Evolutionary conservation across 2,329 filamentous ascomycete species (phyloP), one percentile per base, ranked within the genome.

Genomic region (Scytalidium lignicola): DNA sequence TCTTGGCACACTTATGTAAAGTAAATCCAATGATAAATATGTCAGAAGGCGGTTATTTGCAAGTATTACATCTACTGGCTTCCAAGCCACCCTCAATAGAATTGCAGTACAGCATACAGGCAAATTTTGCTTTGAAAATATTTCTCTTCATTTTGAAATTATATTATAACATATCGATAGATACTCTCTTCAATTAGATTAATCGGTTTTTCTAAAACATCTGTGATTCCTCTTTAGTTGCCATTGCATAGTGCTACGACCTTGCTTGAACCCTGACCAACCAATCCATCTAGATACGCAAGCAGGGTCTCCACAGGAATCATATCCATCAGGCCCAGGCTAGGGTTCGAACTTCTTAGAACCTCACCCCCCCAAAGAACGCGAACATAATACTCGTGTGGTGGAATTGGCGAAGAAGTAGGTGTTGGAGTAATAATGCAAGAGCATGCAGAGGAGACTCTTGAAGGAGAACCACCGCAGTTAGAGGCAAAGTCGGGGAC

Each of bases 331-430:
- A 66, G 49, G 0, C 85, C 86, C n/a, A 93, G 68, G 20, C 65
- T 75, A 1, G 87, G 86, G 59, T 80, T 83, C 9, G 83, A 86
- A 41, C 85, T 90, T 48, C 65, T 71, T 51, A 93, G 62, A 1
- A 85, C 74, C 63, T 78, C 70, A 0, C 88, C 88, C 37, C 83
- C 76, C 72, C 85, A 92, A 1, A 93, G 68, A 0, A 92, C 81
- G 6, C 88, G 74, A 1, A 90, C 64, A 55, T 76, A 87, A 54
- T 72, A 74, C 0, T 57, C 62, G 41, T 44, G 57, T n/a, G 29
- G 54, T 32, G 42, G 22, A 19, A 58, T 48, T 12, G 54, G 43
- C 5, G 46, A 37, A 2, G 51, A 42, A 10, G 51, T 50, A 2
- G 51, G 28, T 40, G 53, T 58, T 28, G 59, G 43, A 10, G 55